phyloP scores from a whole-genome alignment of 2,329 filamentous ascomycete species.

The Epichloe aotearoae region DNA sequence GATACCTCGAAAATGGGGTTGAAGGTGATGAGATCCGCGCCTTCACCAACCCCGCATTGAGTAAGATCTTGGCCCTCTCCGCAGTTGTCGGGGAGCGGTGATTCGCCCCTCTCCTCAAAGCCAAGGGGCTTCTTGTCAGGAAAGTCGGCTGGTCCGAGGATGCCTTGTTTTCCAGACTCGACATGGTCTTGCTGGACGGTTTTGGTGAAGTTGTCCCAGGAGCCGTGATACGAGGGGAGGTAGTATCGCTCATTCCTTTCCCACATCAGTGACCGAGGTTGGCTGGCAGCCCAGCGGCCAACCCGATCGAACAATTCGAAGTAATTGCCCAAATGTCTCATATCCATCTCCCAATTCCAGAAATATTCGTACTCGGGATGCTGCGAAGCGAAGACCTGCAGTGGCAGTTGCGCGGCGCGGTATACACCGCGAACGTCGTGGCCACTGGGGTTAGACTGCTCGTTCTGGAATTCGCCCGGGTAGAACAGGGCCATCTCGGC shows the following conservation, averaged over 20 bases:
- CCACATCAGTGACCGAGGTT: conserved; percentile 63
- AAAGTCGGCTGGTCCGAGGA: conserved; percentile 56
- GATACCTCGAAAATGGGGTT: conserved; percentile 65
- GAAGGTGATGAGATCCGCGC: conserved; percentile 63
- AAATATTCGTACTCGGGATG: conserved; percentile 54
- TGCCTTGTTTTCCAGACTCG: conserved; percentile 33
- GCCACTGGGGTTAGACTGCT: conserved; percentile 44
- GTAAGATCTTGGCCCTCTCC: conserved; percentile 34
- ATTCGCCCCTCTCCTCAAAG: conserved; percentile 38
- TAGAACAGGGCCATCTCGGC: conserved; percentile 73
- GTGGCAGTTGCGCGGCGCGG: conserved; percentile 47
- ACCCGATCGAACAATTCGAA: conserved; percentile 63
- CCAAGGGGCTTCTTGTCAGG: conserved; percentile 32
- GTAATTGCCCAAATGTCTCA: conserved; percentile 50
- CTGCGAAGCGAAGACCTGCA: conserved; percentile 50
- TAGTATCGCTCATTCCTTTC: conserved; percentile 68
- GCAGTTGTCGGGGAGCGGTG: conserved; percentile 42
- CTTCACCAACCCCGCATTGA: conserved; percentile 55
- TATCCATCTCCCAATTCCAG: conserved; percentile 62
- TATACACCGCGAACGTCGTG: conserved; percentile 56
- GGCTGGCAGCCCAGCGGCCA: conserved; percentile 50
- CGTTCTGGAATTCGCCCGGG: conserved; percentile 53
- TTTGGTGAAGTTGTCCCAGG: conserved; percentile 58
- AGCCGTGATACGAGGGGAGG: conserved; percentile 54
- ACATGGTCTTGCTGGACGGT: conserved; percentile 50